These are phyloP conservation scores for Austroboletus eburneus DNA, from an alignment of 768 basidiomycete species.

Conservation along the genomic window DNA sequence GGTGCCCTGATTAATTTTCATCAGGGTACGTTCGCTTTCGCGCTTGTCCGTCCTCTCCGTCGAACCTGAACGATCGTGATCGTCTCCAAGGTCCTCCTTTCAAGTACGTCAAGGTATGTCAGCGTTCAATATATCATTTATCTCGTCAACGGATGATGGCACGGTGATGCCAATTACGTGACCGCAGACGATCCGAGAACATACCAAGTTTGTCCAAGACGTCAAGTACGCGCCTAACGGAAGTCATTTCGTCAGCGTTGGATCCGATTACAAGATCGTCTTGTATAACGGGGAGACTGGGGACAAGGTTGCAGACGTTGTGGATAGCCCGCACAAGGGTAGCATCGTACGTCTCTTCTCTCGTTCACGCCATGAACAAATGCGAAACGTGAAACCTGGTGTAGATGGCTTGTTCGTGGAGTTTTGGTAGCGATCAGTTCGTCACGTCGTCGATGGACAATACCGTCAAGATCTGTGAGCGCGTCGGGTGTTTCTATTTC, in stretches of 20 bases:
- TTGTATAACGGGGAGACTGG: slow-evolving; percentile 90
- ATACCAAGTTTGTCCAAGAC: slow-evolving; percentile 91
- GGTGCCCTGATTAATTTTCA: slow-evolving; percentile 80
- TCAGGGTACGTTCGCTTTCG: slow-evolving; percentile 45
- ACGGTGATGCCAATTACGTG: not conserved
- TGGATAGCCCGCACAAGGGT: slow-evolving; percentile 67
- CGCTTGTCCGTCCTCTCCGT: not conserved
- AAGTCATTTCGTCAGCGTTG: slow-evolving; percentile 81
- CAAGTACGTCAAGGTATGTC: slow-evolving; percentile 76
- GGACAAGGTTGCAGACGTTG: slow-evolving; percentile 66
- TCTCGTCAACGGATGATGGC: not conserved
- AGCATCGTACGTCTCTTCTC: slow-evolving; percentile 53
- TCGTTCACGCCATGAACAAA: not conserved
- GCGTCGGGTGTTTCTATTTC: not conserved
- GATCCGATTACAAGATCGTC: slow-evolving; percentile 83
- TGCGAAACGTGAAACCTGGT: not conserved
- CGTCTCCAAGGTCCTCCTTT: slow-evolving; percentile 67
- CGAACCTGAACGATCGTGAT: not conserved
- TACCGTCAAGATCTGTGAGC: slow-evolving; percentile 78
- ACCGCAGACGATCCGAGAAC: slow-evolving; percentile 74
- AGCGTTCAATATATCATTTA: not conserved
- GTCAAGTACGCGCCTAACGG: slow-evolving; percentile 81
- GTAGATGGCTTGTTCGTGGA: slow-evolving; percentile 80
- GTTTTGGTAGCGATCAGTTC: slow-evolving; percentile 64
- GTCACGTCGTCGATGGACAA: slow-evolving; percentile 85